phyloP scores from a whole-genome alignment of 345 rosid species.

The Populus tremula region DNA sequence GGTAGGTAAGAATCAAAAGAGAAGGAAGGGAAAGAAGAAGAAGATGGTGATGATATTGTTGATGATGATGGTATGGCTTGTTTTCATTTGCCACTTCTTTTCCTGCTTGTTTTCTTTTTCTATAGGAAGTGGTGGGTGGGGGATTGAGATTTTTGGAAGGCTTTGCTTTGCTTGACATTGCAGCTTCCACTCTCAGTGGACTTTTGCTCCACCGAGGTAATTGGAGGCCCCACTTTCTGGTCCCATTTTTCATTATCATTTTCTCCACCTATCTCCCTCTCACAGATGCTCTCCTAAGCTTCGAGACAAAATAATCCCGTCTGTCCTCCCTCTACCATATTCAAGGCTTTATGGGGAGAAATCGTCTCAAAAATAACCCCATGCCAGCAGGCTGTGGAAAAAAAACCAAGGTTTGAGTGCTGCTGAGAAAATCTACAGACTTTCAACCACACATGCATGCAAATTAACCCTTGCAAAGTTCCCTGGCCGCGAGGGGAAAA shows the following conservation, averaged over 20 bases:
- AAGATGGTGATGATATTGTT: conserved; percentile 8
- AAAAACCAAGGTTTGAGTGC: neutral
- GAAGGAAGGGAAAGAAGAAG: neutral
- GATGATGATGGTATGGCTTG: conserved; percentile 18
- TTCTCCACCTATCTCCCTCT: conserved; percentile 11
- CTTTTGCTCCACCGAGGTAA: conserved; percentile 34
- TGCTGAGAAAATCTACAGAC: too few relatives aligned
- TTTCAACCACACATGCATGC: neutral
- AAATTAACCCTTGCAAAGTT: neutral
- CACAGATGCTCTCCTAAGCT: conserved; percentile 11
- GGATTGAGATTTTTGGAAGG: conserved; percentile 29
- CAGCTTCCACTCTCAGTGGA: conserved; percentile 48
- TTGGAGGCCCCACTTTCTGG: conserved; percentile 33
- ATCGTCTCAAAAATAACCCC: conserved; percentile 13
- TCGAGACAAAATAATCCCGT: conserved; percentile 11
- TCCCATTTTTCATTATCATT: conserved; percentile 22
- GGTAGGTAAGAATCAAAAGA: conserved; percentile 37
- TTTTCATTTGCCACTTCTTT: conserved; percentile 10
- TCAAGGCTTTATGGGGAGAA: conserved; percentile 18
- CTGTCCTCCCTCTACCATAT: neutral
- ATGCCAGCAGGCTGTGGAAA: neutral
- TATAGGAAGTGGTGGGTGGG: conserved; percentile 34
- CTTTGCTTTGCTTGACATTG: conserved; percentile 47
- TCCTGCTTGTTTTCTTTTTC: neutral
- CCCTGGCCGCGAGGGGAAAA: neutral